Evolutionary conservation across 345 rosid species (phyloP).

Genomic region (Eucalyptus viminalis): DNA sequence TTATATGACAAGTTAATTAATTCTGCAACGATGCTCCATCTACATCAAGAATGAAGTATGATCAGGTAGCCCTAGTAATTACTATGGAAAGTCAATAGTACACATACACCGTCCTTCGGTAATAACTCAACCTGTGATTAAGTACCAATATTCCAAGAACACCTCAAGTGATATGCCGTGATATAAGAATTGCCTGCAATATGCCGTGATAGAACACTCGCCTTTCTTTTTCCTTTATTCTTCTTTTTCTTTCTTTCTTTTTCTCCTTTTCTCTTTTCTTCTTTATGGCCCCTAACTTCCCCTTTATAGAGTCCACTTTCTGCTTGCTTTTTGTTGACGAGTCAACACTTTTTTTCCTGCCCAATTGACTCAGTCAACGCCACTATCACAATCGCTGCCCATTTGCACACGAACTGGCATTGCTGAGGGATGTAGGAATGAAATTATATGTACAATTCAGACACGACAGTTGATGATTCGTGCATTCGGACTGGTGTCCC

Average conservation of each 20-base stretch:
- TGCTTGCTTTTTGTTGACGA: background rate
- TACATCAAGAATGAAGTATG: background rate
- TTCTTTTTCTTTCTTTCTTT: background rate
- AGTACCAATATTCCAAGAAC: no score
- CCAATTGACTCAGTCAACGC: background rate
- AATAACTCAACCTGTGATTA: background rate
- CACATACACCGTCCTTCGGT: background rate
- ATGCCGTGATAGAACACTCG: no score
- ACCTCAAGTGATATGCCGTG: no score
- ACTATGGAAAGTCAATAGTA: background rate
- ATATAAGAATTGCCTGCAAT: no score
- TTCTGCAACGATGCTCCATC: fast-evolving
- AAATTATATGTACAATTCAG: background rate
- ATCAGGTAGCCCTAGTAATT: background rate
- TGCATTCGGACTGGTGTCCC: no score
- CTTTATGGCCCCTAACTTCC: no score
- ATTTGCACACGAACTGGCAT: background rate
- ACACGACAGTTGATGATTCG: background rate
- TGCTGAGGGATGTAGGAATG: background rate
- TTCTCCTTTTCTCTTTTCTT: background rate
- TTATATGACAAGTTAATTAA: background rate
- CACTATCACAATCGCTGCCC: background rate
- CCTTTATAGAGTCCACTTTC: no score
- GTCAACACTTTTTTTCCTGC: background rate
- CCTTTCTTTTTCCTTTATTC: background rate